Evolutionary conservation across 2,329 filamentous ascomycete species (phyloP).

Genomic region (Venturia oleaginea): DNA sequence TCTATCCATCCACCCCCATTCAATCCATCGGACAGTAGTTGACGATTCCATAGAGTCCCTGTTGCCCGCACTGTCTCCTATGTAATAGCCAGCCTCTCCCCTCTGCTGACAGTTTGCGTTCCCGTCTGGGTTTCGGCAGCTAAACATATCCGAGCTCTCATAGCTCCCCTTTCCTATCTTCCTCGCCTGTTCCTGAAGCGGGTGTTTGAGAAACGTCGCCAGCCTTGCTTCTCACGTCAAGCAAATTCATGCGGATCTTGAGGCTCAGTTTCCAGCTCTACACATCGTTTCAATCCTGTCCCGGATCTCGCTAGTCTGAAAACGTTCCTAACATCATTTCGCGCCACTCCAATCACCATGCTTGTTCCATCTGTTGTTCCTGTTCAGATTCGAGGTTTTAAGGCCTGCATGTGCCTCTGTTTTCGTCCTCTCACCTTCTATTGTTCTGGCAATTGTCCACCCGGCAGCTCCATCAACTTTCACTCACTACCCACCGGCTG

Average conservation of each 20-base stretch:
- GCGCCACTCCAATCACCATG: slow-evolving; percentile 33
- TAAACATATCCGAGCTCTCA: neutral
- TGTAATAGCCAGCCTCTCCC: neutral
- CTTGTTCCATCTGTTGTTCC: slow-evolving; percentile 22
- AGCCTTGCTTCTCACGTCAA: slow-evolving; percentile 8
- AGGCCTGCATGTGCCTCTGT: slow-evolving; percentile 1
- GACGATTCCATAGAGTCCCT: neutral
- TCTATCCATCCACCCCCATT: neutral
- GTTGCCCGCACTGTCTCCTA: neutral
- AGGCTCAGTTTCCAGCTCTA: slow-evolving; percentile 11
- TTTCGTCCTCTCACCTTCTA: neutral
- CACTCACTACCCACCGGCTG: slow-evolving; percentile 46
- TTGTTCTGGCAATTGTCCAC: slow-evolving; percentile 19
- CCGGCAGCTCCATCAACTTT: slow-evolving; percentile 33
- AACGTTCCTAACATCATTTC: slow-evolving; percentile 31
- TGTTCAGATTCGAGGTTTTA: neutral
- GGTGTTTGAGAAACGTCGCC: slow-evolving; percentile 13
- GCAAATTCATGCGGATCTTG: slow-evolving; percentile 15
- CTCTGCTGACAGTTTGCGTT: slow-evolving; percentile 3
- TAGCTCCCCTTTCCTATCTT: neutral
- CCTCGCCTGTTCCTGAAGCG: neutral
- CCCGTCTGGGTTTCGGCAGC: neutral
- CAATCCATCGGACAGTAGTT: neutral
- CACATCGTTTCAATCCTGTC: slow-evolving; percentile 11
- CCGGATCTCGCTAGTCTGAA: slow-evolving; percentile 25